Percentiles rank a stretch among this genome's conserved stretches.
Evolutionary conservation across 306 rosid genomes (phyloP).

Genomic region (Quercus cerris): DNA sequence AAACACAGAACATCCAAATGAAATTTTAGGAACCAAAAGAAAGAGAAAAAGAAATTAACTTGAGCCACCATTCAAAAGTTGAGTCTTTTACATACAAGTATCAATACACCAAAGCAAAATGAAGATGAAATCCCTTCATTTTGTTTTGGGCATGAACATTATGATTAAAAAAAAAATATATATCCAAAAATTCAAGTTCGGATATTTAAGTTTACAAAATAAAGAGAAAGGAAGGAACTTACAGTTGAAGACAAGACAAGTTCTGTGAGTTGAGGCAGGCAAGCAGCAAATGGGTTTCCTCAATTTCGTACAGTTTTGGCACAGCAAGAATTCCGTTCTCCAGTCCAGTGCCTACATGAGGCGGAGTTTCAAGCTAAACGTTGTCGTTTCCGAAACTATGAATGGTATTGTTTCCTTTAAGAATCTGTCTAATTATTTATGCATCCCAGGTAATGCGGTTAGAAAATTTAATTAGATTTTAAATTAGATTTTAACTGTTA

Average conservation of each 20-base stretch:
- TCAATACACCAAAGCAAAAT: not conserved
- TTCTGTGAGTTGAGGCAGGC: not conserved
- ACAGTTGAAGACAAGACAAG: not conserved
- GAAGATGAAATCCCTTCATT: not conserved
- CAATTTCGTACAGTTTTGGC: not conserved
- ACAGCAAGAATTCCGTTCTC: not conserved
- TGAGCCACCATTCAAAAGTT: not conserved
- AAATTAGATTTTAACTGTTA: no score
- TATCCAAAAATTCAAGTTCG: not conserved
- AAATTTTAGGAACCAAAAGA: no score
- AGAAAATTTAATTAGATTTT: no score
- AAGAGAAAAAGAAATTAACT: no score
- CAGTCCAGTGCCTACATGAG: not conserved
- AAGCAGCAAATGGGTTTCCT: not conserved
- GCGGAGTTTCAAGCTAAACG: not conserved
- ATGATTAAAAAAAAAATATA: not conserved
- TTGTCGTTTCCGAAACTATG: not conserved
- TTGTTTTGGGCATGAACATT: not conserved
- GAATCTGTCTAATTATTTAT: no score
- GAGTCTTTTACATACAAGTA: not conserved
- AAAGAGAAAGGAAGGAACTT: not conserved
- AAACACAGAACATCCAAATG: not conserved
- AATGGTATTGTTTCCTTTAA: not conserved
- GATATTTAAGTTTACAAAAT: not conserved
- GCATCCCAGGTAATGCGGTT: accelerated